Conservation (phyloP, 108 stramenopile species). For the Asterionellopsis glacialis region DNA sequence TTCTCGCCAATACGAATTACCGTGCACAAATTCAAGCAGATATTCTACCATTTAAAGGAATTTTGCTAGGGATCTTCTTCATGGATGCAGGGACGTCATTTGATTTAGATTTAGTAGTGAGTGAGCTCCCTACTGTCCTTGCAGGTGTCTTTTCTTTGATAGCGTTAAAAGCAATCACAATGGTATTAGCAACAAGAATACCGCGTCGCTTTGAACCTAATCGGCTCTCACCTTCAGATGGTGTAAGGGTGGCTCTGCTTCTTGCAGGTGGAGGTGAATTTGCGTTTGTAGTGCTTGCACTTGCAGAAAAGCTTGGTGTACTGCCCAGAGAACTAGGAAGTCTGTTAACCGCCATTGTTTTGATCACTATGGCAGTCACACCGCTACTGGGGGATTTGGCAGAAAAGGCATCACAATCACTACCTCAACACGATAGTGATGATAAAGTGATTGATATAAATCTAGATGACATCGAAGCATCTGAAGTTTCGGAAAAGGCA, state of each 20-base stretch:
- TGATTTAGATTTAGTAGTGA: conserved; percentile 46
- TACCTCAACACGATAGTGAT: conserved; percentile 13
- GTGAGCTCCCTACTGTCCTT: conserved; percentile 49
- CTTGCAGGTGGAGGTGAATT: conserved; percentile 73
- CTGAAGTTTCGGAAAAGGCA: conserved; percentile 36
- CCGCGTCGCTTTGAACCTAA: conserved; percentile 56
- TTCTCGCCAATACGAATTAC: conserved; percentile 68
- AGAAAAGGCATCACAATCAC: conserved; percentile 21
- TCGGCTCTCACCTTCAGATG: conserved; percentile 40
- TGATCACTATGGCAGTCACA: conserved; percentile 74
- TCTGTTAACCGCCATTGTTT: conserved; percentile 55
- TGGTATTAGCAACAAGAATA: conserved; percentile 38
- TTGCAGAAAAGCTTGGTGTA: conserved; percentile 56
- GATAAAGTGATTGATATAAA: conserved; percentile 1
- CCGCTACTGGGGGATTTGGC: conserved; percentile 65
- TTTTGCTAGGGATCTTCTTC: conserved; percentile 73
- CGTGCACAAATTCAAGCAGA: conserved; percentile 79
- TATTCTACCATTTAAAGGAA: conserved; percentile 70
- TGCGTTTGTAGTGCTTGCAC: conserved; percentile 64
- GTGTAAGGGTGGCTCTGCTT: conserved; percentile 43
- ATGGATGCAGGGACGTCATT: conserved; percentile 69
- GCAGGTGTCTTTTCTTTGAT: conserved; percentile 46
- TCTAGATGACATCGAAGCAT: conserved; percentile 17
- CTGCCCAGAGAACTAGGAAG: conserved; percentile 45
- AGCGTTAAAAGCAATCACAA: conserved; percentile 35